Percentiles rank a stretch among this genome's conserved stretches.
Evolutionary conservation across 768 basidiomycete species (phyloP).

Genomic region (Mycena epipterygia): DNA sequence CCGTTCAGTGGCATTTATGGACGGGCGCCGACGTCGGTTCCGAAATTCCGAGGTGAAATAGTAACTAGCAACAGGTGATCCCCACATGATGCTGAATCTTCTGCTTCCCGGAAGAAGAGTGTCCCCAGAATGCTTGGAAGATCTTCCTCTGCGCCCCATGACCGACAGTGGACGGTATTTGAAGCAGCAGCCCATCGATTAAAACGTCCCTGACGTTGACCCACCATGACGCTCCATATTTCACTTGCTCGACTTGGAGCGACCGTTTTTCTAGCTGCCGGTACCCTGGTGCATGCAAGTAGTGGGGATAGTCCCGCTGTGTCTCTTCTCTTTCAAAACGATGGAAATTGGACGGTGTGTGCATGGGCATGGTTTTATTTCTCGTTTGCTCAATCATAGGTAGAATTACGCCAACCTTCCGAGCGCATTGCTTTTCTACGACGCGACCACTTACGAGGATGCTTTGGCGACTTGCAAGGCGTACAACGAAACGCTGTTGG

Average conservation of each 20-base stretch:
- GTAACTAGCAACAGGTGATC: neutral
- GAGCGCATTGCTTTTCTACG: conserved; percentile 35
- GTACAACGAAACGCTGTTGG: conserved; percentile 29
- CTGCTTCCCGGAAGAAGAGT: neutral
- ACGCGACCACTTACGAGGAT: conserved; percentile 18
- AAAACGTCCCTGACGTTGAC: neutral
- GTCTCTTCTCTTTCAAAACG: conserved; percentile 36
- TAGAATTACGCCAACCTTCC: conserved; percentile 29
- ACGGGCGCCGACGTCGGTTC: no score
- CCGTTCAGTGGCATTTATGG: no score
- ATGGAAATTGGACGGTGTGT: conserved; percentile 37
- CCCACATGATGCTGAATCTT: neutral
- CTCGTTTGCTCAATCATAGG: neutral
- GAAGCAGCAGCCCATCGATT: neutral
- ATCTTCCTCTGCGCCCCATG: neutral
- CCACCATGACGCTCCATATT: conserved; percentile 2
- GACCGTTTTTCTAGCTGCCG: neutral
- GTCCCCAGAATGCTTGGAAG: neutral
- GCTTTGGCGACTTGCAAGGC: conserved; percentile 29
- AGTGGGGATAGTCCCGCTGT: neutral
- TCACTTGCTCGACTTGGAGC: neutral
- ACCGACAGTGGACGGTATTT: neutral
- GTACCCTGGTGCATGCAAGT: neutral
- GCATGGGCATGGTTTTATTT: neutral
- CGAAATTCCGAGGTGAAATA: no score